phyloP scores from a whole-genome alignment of 2,329 filamentous ascomycete species.

The Ascomycota sp. region DNA sequence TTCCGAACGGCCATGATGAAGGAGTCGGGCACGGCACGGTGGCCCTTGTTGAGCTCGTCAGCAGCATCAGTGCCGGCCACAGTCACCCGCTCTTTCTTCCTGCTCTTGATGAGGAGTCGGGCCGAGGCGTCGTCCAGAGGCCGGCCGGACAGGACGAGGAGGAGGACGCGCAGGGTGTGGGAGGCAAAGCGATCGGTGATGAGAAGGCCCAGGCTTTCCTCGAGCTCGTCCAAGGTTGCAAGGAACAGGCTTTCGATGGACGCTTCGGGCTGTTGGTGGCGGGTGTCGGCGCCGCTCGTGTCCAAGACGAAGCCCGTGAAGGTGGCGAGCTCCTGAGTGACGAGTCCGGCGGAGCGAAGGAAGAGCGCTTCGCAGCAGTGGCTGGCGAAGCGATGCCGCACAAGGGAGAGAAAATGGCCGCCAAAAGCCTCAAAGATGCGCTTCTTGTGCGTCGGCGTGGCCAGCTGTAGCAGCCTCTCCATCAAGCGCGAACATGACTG shows the following conservation, averaged over 20 bases:
- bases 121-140: conserved; percentile 50
- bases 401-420: conserved; percentile 69
- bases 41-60: conserved; percentile 21
- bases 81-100: conserved; percentile 70
- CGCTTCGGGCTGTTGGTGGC: conserved; percentile 27
- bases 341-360: conserved; percentile 56
- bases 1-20: conserved; percentile 64
- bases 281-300: conserved; percentile 19
- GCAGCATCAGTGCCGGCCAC: conserved; percentile 32
- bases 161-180: conserved; percentile 67
- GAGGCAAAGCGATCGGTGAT: conserved; percentile 81
- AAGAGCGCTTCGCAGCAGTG: conserved; percentile 95
- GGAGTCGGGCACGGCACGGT: conserved; percentile 50
- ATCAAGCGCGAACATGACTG: conserved; percentile 87
- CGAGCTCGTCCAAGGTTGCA: conserved; percentile 67
- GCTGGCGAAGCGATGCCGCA: conserved; percentile 90
- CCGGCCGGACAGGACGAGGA: conserved; percentile 69
- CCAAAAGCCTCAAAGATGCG: conserved; percentile 67
- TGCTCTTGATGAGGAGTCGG: conserved; percentile 67
- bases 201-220: conserved; percentile 62
- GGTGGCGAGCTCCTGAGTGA: conserved; percentile 49
- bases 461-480: conserved; percentile 75
- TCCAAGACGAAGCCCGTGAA: conserved; percentile 22
- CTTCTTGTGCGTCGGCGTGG: conserved; percentile 64
- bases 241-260: conserved; percentile 77